Base-by-base conservation (phyloP, 176 grass and related monocot species). In the Aechmea fasciata region DNA sequence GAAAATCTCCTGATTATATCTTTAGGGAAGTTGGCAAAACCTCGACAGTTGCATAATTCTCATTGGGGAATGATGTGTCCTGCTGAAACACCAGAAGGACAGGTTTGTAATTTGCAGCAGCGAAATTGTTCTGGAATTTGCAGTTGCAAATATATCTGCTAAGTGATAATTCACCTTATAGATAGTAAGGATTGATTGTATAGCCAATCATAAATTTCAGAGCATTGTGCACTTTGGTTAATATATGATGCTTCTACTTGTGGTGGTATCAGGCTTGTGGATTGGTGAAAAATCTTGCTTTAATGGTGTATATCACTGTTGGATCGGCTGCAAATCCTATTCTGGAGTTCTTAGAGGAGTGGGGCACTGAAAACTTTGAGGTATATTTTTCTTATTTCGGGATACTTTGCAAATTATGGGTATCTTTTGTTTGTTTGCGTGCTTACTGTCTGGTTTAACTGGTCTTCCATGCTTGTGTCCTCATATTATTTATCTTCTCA, bases 21-120 rank as follows among this genome's bases (percentile, higher is more conserved):
- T 68, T 79, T 78, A 99, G 94, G 93, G 13, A 99, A 99, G 76
- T 66, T 99, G 80, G 94, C 89, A 66, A 99, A 90, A 72, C 94
- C 89, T 68, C 94, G 90, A 20, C 94, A 99, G 67, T 81, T 93
- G 79, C 94, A 99, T 75, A 90, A 93, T 84, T 99, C 90, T 69
- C 94, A 93, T 50, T 99, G 94, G 94, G 94, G 94, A 66, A 99
- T 99, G 94, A 93, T 99, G 89, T 99, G 94, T 85, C 89, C 94
- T 77, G 84, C 89, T 81, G 94, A 99, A 99, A 99, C 94, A 80
- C 89, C 94, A 19, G 89, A 99, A 84, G 87, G 87, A 55, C 94
- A 99, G 80, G 94, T 93, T 79, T 78, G 78, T 57, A 14, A 57
- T 57, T 75, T 1, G 5, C 49, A 74, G 18, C 41, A 10, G 53